phyloP scores from a whole-genome alignment of 2,329 filamentous ascomycete genomes.

The Alternaria novae-zelandiae region DNA sequence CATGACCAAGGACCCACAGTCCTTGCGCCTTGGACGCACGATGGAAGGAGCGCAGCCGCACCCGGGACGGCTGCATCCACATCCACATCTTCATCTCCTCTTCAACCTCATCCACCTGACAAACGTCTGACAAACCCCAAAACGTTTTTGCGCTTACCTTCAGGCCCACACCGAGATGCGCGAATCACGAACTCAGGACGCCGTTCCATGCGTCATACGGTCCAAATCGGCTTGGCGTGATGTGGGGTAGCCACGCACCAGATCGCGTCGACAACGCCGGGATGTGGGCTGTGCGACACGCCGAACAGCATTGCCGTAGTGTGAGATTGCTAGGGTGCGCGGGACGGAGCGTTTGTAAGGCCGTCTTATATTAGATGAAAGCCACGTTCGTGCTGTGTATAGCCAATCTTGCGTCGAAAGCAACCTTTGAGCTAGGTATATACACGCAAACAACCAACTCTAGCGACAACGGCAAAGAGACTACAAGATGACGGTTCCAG shows the following conservation, averaged over 20 bases:
- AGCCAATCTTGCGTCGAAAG: neutral
- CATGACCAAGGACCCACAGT: neutral
- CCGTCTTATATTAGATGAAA: slow-evolving; percentile 4
- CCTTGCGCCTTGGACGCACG: neutral
- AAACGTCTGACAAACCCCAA: slow-evolving; percentile 21
- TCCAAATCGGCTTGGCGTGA: slow-evolving; percentile 16
- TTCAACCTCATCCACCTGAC: slow-evolving; percentile 11
- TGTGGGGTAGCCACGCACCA: slow-evolving; percentile 33
- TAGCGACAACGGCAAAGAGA: neutral
- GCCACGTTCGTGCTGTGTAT: neutral
- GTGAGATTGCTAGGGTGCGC: neutral
- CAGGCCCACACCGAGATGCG: slow-evolving; percentile 1
- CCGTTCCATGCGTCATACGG: slow-evolving; percentile 13
- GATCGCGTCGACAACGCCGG: neutral
- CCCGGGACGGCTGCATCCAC: neutral
- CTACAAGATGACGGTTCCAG: slow-evolving; percentile 33
- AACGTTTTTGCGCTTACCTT: neutral
- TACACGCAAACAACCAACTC: neutral
- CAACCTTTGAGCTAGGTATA: neutral
- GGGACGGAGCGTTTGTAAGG: neutral
- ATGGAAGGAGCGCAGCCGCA: neutral
- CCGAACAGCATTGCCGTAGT: slow-evolving; percentile 30
- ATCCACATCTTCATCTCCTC: neutral
- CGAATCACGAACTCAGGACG: slow-evolving; percentile 15
- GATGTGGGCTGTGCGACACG: slow-evolving; percentile 3